These are phyloP conservation scores for Elongisporangium prolatum DNA, from an alignment of 352 stramenopile species.

Conservation along the genomic window DNA sequence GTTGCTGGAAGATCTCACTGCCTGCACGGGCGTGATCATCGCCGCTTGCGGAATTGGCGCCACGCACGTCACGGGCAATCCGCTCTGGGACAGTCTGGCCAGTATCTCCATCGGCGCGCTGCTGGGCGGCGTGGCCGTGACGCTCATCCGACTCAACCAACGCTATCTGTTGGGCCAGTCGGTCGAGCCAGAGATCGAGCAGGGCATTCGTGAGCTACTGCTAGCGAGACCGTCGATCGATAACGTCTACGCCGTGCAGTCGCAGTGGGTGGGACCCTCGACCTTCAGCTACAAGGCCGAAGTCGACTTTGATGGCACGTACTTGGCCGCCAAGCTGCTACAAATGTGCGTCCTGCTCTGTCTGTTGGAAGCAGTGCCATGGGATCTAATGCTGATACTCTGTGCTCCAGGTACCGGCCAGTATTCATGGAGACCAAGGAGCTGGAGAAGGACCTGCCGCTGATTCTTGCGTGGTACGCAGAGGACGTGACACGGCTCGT, in stretches of 20 bases:
- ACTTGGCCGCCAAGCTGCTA: constrained; percentile 93
- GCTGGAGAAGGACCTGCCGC: constrained; percentile 89
- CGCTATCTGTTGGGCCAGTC: constrained; percentile 95
- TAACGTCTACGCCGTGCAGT: constrained; percentile 94
- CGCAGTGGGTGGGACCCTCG: constrained; percentile 96
- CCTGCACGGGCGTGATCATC: constrained; percentile 96
- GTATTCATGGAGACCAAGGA: constrained; percentile 91
- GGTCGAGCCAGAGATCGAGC: constrained; percentile 91
- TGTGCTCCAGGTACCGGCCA: constrained; percentile 77
- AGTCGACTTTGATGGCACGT: constrained; percentile 99
- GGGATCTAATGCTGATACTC: constrained; percentile 3
- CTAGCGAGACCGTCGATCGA: constrained; percentile 91
- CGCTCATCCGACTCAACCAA: constrained; percentile 93
- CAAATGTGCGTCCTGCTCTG: constrained; percentile 50
- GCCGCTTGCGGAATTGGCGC: constrained; percentile 92
- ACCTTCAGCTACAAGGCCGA: constrained; percentile 99
- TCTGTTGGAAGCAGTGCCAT: neutral
- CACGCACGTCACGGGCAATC: constrained; percentile 89
- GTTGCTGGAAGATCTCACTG: constrained; percentile 95
- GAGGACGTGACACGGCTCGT: constrained; percentile 96
- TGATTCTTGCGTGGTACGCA: constrained; percentile 93
- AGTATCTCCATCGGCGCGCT: constrained; percentile 94
- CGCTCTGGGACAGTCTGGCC: constrained; percentile 94
- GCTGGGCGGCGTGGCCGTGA: constrained; percentile 92
- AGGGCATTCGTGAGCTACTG: constrained; percentile 73